Evolutionary conservation across 2,329 filamentous ascomycete species (phyloP), one percentile per base, ranked within the genome.

Genomic region (Diaporthe sp.): DNA sequence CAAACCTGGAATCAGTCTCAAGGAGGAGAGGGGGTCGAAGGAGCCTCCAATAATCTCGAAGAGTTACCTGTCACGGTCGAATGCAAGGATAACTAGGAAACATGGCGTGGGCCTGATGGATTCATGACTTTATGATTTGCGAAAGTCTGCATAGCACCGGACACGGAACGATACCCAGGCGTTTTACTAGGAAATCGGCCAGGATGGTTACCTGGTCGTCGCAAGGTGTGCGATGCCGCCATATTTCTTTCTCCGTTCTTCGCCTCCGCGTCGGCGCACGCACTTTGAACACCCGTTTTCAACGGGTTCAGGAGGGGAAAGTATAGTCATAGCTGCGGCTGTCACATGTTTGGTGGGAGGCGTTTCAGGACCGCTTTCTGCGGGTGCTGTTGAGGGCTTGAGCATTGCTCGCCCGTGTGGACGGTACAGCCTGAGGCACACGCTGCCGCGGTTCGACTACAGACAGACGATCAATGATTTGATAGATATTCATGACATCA

Each of bases 91-190:
- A 12, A 25, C 15, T 38, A 22, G 25, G 19, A 40, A 54, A 40
- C 13, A 35, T 15, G 15, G n/a, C 13, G 25, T 15, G 15, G n/a
- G 7, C 17, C 8, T 12, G 58, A 19, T 17, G 30, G 61, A 67
- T 52, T 38, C 28, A 67, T 35, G 61, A 52, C n/a, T 42, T 61
- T 6, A 61, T 61, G 57, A 61, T 61, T 40, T 61, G 22, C 13
- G 17, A 47, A 60, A 45, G 33, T n/a, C 19, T 33, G 60, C 25
- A 47, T 64, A 45, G 58, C 38, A 17, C 17, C 1, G 57, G 58
- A 19, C 30, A 15, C 4, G 60, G 40, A 22, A 64, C 3, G 60
- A 47, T 64, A 47, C 42, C 40, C 60, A 45, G 58, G 38, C 38
- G 58, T 64, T 64, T 22, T 45, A 61, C 60, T 64, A 9, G 40